Evolutionary conservation across 805 yeast species (phyloP), one percentile per base, ranked within the genome.

Genomic region (Candida lessepsii): DNA sequence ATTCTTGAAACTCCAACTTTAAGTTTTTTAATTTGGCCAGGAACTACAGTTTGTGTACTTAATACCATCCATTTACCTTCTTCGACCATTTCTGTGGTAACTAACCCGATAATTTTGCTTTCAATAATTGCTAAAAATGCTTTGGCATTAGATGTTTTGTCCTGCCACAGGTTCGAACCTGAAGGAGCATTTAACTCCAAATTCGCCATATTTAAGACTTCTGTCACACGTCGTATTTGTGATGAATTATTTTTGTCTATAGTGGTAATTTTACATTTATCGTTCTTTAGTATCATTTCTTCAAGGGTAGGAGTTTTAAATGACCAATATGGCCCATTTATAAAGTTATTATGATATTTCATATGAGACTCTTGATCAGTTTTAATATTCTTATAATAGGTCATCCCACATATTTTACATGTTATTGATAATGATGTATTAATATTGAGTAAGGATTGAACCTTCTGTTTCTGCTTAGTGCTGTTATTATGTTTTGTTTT

Each of bases 11-110:
- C 55, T 2, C 75, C 75, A 4, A 68, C 31, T 16, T 49, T 54
- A 2, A 65, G 46, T 11, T 65, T 54, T 0, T 48, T 49, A 20
- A 80, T 63, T 37, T 69, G 75, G 5, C 65, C 54, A 3, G 78
- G 77, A 0, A 82, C 82, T 0, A 67, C 41, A 8, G 73, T 56
- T 28, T 79, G 81, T 2, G 76, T 70, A 2, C 71, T 73, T 39
- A 67, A 56, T 0, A 80, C 60, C 78, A 81, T 76, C 90, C 90
- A 83, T 26, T 73, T 58, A 0, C 83, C 76, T 9, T 36, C 50
- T 0, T 20, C 13, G 1, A 70, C 59, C 23, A 67, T 60, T 35
- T 81, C 86, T 1, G 80, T 69, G 2, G 80, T 71, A 7, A 80
- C 66, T 1, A 81, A 50, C 0, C 84, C 89, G 2, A 83, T 67